Conservation (phyloP, 2,329 filamentous ascomycete genomes). For the Ascochyta fabae region DNA sequence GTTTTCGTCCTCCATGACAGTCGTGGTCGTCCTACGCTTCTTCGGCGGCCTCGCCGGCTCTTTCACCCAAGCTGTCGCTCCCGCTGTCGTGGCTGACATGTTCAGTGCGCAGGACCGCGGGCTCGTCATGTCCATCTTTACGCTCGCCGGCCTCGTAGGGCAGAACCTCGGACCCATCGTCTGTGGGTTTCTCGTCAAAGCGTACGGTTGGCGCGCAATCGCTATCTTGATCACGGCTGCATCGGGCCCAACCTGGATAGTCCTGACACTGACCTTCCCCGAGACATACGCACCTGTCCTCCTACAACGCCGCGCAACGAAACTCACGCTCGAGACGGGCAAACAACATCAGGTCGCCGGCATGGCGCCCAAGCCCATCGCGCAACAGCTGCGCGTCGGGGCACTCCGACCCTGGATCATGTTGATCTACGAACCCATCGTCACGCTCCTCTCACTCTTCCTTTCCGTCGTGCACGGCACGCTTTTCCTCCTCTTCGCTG, state of each 20-base stretch:
- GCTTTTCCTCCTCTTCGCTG: conserved; percentile 51
- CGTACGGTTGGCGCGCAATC: conserved; percentile 75
- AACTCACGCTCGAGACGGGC: conserved; percentile 70
- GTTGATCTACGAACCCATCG: conserved; percentile 64
- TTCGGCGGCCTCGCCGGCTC: conserved; percentile 40
- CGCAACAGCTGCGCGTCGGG: conserved; percentile 64
- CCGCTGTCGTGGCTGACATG: conserved; percentile 55
- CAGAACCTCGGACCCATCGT: conserved; percentile 65
- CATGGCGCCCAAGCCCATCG: conserved; percentile 44
- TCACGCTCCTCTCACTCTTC: conserved; percentile 20
- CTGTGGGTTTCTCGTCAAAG: conserved; percentile 67
- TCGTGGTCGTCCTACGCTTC: conserved; percentile 40
- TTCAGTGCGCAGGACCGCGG: conserved; percentile 66
- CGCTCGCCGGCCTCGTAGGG: conserved; percentile 66
- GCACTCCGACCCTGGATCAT: conserved; percentile 60
- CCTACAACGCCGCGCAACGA: conserved; percentile 70
- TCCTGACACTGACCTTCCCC: conserved; percentile 77
- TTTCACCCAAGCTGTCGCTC: conserved; percentile 38
- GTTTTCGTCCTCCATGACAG: conserved; percentile 30
- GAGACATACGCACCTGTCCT: conserved; percentile 85
- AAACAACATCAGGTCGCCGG: conserved; percentile 61
- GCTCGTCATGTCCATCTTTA: conserved; percentile 66
- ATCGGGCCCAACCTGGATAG: conserved; percentile 71
- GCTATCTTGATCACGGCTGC: conserved; percentile 72
- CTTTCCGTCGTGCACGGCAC: conserved; percentile 26